Evolutionary conservation across 176 grass and related monocot species (phyloP).

Genomic region (Rhipidocladum racemiflorum): DNA sequence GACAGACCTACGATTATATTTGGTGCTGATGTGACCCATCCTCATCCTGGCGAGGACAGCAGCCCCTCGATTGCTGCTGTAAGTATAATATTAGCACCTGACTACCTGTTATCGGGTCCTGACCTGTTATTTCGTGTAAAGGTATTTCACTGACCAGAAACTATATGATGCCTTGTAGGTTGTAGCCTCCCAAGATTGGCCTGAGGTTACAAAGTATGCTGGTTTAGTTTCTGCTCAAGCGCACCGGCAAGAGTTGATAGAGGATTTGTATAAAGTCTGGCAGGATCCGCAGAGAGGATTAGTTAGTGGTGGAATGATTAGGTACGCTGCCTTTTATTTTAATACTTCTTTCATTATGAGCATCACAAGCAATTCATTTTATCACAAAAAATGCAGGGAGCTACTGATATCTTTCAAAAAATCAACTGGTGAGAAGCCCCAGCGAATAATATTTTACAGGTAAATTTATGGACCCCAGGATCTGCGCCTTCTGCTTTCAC

Average conservation of each 20-base stretch:
- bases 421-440: constrained; percentile 69
- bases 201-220: constrained; percentile 94
- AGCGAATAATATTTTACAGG: constrained; percentile 88
- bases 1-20: constrained; percentile 93
- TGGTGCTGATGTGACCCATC: constrained; percentile 91
- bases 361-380: too few relatives aligned
- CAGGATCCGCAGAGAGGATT: constrained; percentile 70
- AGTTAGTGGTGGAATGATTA: constrained; percentile 75
- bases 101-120: too few relatives aligned
- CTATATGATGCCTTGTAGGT: constrained; percentile 29
- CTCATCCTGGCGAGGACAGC: constrained; percentile 88
- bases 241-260: constrained; percentile 81
- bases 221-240: constrained; percentile 87
- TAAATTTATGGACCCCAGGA: not conserved
- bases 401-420: constrained; percentile 84
- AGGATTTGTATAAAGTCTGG: constrained; percentile 77
- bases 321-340: constrained; percentile 22
- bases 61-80: constrained; percentile 94
- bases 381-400: constrained; percentile 48
- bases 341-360: too few relatives aligned
- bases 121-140: too few relatives aligned
- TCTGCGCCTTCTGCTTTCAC: too few relatives aligned
- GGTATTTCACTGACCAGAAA: too few relatives aligned
- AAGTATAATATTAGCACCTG: not conserved
- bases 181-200: constrained; percentile 95